phyloP scores from a whole-genome alignment of 148 eudicot genomes.

The Talinum fruticosum region DNA sequence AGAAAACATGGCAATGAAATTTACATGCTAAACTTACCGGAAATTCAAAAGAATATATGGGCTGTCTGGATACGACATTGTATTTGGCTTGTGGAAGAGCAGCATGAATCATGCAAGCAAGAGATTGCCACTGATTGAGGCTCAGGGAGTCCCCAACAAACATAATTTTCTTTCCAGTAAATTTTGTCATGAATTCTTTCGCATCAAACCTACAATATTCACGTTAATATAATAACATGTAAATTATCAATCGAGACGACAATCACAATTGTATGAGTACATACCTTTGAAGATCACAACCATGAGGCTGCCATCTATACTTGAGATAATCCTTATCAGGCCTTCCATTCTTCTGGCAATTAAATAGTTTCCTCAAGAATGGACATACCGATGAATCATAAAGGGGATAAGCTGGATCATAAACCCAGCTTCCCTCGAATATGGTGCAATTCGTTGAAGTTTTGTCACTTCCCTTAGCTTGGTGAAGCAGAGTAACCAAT shows the following conservation, averaged over 20 bases:
- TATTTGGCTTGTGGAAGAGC: conserved; percentile 29
- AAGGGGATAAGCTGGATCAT: too few species aligned
- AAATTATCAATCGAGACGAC: too few species aligned
- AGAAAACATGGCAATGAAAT: not conserved
- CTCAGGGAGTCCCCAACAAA: too few species aligned
- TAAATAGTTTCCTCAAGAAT: conserved; percentile 25
- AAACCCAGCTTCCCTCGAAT: conserved; percentile 37
- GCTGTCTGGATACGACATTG: not conserved
- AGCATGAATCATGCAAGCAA: conserved; percentile 49
- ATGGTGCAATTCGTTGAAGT: conserved; percentile 17
- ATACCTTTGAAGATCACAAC: too few species aligned
- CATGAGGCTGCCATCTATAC: too few species aligned
- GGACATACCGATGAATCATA: conserved; percentile 31
- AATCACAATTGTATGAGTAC: too few species aligned
- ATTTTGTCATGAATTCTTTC: too few species aligned
- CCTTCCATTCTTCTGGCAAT: conserved; percentile 41
- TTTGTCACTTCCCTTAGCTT: conserved; percentile 6
- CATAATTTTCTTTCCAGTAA: too few species aligned
- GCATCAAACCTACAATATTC: too few species aligned
- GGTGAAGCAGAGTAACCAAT: not conserved
- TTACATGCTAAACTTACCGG: conserved; percentile 30
- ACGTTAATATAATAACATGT: too few species aligned
- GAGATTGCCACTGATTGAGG: too few species aligned
- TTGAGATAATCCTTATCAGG: too few species aligned
- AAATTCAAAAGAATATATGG: conserved; percentile 30